Base-by-base conservation (phyloP, 129 eudicot genomes). In the Tanacetum coccineum region DNA sequence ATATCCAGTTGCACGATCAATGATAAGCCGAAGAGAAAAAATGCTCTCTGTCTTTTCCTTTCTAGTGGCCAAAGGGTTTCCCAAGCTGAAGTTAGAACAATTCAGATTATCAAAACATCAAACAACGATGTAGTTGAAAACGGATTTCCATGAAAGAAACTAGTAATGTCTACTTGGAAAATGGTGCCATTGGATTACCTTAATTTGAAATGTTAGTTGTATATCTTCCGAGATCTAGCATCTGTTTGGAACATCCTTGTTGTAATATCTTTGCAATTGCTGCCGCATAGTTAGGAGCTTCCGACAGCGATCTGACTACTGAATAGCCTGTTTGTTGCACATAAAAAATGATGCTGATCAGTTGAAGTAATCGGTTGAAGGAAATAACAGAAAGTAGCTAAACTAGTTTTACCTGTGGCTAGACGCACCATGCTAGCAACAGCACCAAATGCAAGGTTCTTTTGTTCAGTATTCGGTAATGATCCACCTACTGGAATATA, bases 371-470 rank as follows among this genome's bases (percentile, higher is more conserved):
- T 57, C 12, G 13, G 42, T 40, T 28, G 3, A 9, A 48, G 28
- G 26, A 45, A 50, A 64, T 44, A 1, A 25, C 47, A 45, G 60
- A 51, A 30, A 11, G 48, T 48, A 21, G 40, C 30, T 40, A 25
- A 21, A 9, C 36, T 40, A 61, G 10, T 74, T 25, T 83, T 81
- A 85, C 98, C 98, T 55, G 99, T 93, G 87, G 99, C 99, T 19
- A 96, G 99, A 80, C 89, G 98, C 74, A 89, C 96, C 98, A 93
- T 93, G 84, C 98, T 88, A 45, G 98, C 98, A 74, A 96, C 98
- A 78, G 98, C 98, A 44, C 98, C 98, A 77, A 93, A 93, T 64
- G 98, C 98, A 69, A 93, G 96, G 76, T 88, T 93, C 76, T 83
- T 86, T 81, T 93, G 98, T 76, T 93, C 95, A 9, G 96, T 93